Percentiles rank a stretch among this genome's conserved stretches.
phyloP scores from a whole-genome alignment of 192 early-diverging fungal genomes.

The Coemansia sp. region DNA sequence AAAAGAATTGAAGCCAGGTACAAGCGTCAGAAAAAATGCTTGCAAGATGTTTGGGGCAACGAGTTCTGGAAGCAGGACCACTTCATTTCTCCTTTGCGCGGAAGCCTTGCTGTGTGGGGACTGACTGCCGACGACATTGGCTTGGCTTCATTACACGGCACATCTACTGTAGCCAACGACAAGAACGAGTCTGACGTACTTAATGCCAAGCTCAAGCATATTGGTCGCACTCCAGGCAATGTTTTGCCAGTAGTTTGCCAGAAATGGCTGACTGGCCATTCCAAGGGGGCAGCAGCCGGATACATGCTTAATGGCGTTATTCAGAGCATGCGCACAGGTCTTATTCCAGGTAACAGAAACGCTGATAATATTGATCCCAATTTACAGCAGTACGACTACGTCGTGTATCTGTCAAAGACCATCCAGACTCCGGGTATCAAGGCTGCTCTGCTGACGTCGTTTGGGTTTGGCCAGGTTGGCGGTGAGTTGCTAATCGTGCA shows the following conservation, averaged over 20 bases:
- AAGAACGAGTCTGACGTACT: conserved; percentile 90
- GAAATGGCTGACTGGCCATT: conserved; percentile 89
- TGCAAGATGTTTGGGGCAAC: conserved; percentile 73
- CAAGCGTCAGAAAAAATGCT: conserved; percentile 64
- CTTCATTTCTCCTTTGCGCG: conserved; percentile 80
- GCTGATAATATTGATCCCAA: conserved; percentile 53
- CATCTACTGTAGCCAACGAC: conserved; percentile 92
- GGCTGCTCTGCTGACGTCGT: conserved; percentile 68
- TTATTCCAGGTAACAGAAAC: conserved; percentile 93
- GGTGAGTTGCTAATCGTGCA: conserved; percentile 67
- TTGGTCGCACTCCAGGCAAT: conserved; percentile 86
- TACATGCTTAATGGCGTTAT: conserved; percentile 95
- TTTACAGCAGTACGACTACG: conserved; percentile 74
- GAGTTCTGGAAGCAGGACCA: conserved; percentile 80
- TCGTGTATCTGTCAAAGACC: conserved; percentile 75
- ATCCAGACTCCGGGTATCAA: conserved; percentile 70
- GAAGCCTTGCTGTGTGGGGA: conserved; percentile 82
- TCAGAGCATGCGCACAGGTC: conserved; percentile 79
- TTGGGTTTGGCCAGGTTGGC: conserved; percentile 76
- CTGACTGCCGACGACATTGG: conserved; percentile 86
- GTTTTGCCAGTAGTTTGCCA: conserved; percentile 81
- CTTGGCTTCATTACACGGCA: conserved; percentile 94
- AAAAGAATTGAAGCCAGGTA: not conserved
- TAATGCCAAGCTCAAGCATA: conserved; percentile 83
- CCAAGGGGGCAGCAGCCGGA: conserved; percentile 89